Percentiles rank a stretch among this genome's conserved stretches.
Evolutionary conservation across 257 asterid species (phyloP).

Genomic region (Pogostemon cablin): DNA sequence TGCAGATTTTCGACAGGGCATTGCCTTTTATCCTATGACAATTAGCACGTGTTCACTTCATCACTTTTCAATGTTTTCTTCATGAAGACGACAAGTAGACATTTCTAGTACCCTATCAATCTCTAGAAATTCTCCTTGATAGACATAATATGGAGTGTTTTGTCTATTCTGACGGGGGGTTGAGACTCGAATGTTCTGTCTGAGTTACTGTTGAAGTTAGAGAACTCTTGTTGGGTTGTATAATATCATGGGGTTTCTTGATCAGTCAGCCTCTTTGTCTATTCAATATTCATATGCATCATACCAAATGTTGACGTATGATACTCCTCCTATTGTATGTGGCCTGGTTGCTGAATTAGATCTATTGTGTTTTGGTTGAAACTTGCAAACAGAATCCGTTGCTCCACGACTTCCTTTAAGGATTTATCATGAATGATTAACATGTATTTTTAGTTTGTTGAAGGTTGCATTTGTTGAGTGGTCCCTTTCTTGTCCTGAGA

Average conservation of each 20-base stretch:
- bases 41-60: neutral
- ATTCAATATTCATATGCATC: neutral
- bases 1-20: neutral
- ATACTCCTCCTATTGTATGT: neutral
- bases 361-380: neutral
- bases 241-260: constrained; percentile 1
- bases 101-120: neutral
- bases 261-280: neutral
- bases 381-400: neutral
- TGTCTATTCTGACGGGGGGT: neutral
- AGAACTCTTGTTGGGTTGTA: no score
- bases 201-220: neutral
- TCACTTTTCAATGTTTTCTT: no score
- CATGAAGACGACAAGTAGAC: neutral
- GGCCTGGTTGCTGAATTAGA: neutral
- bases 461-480: neutral
- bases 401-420: neutral
- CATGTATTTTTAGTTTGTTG: neutral
- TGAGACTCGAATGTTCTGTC: neutral
- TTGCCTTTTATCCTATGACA: neutral
- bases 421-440: neutral
- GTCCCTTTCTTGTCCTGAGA: constrained; percentile 2
- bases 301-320: neutral
- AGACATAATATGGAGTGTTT: neutral
- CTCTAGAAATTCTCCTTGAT: no score